Evolutionary conservation across 139 green algal genomes (phyloP).

Genomic region (Bryopsis sp.): DNA sequence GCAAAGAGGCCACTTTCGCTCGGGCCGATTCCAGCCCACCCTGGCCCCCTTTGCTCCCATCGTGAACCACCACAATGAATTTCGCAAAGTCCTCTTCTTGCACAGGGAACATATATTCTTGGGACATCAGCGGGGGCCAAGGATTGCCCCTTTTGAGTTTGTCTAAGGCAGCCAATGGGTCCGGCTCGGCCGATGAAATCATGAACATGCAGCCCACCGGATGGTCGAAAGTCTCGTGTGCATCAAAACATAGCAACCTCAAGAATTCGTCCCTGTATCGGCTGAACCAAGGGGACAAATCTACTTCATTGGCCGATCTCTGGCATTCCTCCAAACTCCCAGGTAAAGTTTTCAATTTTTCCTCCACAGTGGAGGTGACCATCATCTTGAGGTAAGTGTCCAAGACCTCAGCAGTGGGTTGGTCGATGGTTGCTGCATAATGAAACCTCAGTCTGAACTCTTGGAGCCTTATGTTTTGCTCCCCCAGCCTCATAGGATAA

Average conservation of each 20-base stretch:
- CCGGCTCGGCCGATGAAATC: slow-evolving; percentile 27
- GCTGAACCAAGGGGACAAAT: slow-evolving; percentile 51
- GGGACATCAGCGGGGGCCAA: slow-evolving; percentile 40
- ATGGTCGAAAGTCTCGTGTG: slow-evolving; percentile 64
- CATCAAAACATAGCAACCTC: slow-evolving; percentile 50
- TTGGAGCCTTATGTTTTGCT: slow-evolving; percentile 52
- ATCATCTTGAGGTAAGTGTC: slow-evolving; percentile 18
- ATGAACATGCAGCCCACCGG: slow-evolving; percentile 65
- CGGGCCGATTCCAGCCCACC: slow-evolving; percentile 21
- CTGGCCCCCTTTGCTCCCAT: slow-evolving; percentile 24
- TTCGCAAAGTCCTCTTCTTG: slow-evolving; percentile 36
- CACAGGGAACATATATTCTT: slow-evolving; percentile 34
- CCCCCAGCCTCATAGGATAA: slow-evolving; percentile 32
- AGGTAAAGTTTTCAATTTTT: slow-evolving; percentile 35
- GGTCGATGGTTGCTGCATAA: slow-evolving; percentile 33
- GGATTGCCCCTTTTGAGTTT: slow-evolving; percentile 25
- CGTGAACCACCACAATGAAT: slow-evolving; percentile 63
- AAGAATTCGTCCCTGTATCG: slow-evolving; percentile 51
- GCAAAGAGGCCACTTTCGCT: slow-evolving; percentile 31
- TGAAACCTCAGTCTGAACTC: slow-evolving; percentile 55
- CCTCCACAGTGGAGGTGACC: slow-evolving; percentile 27
- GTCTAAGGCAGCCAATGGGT: slow-evolving; percentile 38
- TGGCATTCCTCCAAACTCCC: not conserved
- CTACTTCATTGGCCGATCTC: not conserved
- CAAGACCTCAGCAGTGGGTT: slow-evolving; percentile 36